Evolutionary conservation across 2,329 filamentous ascomycete genomes (phyloP).

Genomic region (Torrubiella hemipterigena): DNA sequence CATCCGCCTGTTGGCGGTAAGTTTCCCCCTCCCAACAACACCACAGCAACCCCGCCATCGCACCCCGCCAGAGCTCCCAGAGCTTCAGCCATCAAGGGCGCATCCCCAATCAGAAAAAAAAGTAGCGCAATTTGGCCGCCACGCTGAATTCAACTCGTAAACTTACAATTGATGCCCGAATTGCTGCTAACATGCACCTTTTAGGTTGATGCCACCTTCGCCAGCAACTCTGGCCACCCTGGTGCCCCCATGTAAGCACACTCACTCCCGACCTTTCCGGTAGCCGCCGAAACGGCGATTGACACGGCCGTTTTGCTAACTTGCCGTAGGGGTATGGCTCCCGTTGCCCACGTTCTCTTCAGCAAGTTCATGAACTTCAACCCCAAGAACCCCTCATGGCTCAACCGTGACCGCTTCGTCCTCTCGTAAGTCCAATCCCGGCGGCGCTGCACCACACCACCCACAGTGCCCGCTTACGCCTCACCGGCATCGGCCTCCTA

Average conservation of each 20-base stretch:
- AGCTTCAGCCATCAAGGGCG: too few species aligned
- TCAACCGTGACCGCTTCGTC: slow-evolving; percentile 96
- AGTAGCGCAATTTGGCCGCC: too few species aligned
- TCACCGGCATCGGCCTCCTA: too few species aligned
- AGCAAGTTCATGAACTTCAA: slow-evolving; percentile 99
- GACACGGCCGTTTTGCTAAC: slow-evolving; percentile 18
- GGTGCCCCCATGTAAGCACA: slow-evolving; percentile 80
- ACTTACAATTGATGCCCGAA: too few species aligned
- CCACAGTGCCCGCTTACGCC: background rate
- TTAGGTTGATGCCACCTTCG: slow-evolving; percentile 92
- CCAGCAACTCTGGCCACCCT: slow-evolving; percentile 95
- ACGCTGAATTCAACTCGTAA: too few species aligned
- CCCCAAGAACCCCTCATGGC: slow-evolving; percentile 95
- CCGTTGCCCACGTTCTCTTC: slow-evolving; percentile 90
- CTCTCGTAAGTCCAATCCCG: slow-evolving; percentile 83
- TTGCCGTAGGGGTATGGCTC: slow-evolving; percentile 62
- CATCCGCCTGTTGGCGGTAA: slow-evolving; percentile 89
- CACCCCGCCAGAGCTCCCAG: slow-evolving; percentile 20
- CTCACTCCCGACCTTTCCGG: slow-evolving; percentile 2
- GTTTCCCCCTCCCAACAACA: slow-evolving; percentile 27
- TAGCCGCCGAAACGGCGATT: slow-evolving; percentile 4
- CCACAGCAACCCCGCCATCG: slow-evolving; percentile 18
- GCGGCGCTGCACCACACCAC: background rate
- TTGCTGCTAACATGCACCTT: too few species aligned
- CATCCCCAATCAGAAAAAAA: too few species aligned